Evolutionary conservation across 345 rosid species (phyloP).

Genomic region (Hypericum androsaemum): DNA sequence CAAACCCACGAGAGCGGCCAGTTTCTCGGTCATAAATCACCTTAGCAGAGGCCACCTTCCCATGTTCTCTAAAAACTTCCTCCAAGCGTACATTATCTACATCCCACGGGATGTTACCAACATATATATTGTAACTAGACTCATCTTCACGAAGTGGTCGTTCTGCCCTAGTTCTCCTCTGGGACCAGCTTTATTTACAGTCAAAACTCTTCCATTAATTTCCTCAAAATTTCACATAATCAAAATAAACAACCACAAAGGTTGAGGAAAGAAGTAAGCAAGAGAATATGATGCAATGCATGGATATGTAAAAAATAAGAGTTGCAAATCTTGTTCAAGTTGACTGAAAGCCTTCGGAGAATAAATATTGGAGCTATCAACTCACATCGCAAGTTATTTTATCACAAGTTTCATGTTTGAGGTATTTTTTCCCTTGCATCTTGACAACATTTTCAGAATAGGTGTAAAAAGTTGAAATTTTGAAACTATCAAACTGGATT

Average conservation of each 20-base stretch:
- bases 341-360: too few relatives aligned
- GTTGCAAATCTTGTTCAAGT: too few relatives aligned
- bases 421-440: too few relatives aligned
- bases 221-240: conserved; percentile 35
- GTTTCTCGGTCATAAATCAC: conserved; percentile 77
- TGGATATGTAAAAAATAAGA: too few relatives aligned
- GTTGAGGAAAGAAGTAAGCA: background rate
- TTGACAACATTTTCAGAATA: too few relatives aligned
- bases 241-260: background rate
- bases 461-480: too few relatives aligned
- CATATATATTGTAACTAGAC: conserved; percentile 49
- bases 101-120: conserved; percentile 83
- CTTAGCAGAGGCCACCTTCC: conserved; percentile 71
- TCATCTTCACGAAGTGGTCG: conserved; percentile 51
- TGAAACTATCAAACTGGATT: too few relatives aligned
- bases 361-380: too few relatives aligned
- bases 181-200: conserved; percentile 84
- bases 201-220: conserved; percentile 56
- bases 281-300: too few relatives aligned
- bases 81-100: conserved; percentile 66
- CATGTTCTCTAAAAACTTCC: conserved; percentile 78
- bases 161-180: conserved; percentile 62
- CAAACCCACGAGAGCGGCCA: conserved; percentile 95
- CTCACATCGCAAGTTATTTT: too few relatives aligned
- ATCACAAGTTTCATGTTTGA: too few relatives aligned